phyloP scores from a whole-genome alignment of 495 filamentous ascomycete species.

The Choiromyces venosus region DNA sequence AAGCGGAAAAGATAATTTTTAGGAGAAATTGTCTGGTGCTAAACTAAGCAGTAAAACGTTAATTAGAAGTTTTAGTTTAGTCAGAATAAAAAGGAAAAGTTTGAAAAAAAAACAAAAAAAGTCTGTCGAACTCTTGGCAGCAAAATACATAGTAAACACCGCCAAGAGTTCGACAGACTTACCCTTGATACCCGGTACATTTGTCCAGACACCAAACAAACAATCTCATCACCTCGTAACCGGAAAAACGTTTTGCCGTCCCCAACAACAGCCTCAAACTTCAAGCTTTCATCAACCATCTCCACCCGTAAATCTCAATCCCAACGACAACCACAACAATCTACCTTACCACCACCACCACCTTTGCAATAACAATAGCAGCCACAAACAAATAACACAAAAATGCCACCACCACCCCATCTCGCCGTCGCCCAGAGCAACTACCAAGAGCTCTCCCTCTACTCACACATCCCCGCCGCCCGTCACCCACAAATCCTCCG shows the following conservation, averaged over 20 bases:
- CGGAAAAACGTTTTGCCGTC: not conserved
- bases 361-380: not conserved
- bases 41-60: no score
- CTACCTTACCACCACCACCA: not conserved
- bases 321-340: not conserved
- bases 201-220: not conserved
- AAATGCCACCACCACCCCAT: slow-evolving; percentile 20
- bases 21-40: no score
- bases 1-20: no score
- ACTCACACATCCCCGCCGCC: slow-evolving; percentile 47
- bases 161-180: no score
- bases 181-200: not conserved
- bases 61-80: no score
- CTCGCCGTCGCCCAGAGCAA: slow-evolving; percentile 35
- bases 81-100: no score
- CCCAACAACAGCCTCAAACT: not conserved
- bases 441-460: slow-evolving; percentile 52
- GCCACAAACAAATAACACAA: slow-evolving; percentile 14
- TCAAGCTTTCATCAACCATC: not conserved
- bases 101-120: no score
- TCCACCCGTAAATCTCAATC: not conserved
- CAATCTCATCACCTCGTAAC: not conserved
- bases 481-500: slow-evolving; percentile 58
- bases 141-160: no score
- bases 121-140: no score